Evolutionary conservation across 1,284 basidiomycete genomes (phyloP).

Genomic region (Apiotrichum domesticum): DNA sequence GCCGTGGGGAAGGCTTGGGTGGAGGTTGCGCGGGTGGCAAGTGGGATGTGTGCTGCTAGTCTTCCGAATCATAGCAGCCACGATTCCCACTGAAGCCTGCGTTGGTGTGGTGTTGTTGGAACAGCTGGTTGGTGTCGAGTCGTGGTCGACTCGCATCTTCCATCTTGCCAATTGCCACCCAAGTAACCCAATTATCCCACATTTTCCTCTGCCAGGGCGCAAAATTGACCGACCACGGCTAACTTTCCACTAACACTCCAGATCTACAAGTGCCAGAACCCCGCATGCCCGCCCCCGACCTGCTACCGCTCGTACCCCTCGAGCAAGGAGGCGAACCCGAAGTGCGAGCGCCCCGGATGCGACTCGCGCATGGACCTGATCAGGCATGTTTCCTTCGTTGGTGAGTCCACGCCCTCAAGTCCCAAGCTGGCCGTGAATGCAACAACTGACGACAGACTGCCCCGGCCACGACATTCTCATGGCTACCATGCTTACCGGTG

Average conservation of each 20-base stretch:
- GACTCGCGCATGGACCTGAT: slow-evolving; percentile 83
- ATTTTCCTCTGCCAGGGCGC: no score
- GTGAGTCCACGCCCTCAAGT: background rate
- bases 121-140: no score
- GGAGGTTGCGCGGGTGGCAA: no score
- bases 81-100: no score
- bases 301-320: slow-evolving; percentile 92
- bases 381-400: slow-evolving; percentile 92
- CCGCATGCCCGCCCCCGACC: slow-evolving; percentile 83
- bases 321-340: slow-evolving; percentile 87
- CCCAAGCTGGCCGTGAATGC: background rate
- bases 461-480: slow-evolving; percentile 90
- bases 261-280: slow-evolving; percentile 98
- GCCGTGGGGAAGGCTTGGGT: background rate
- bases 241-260: slow-evolving; percentile 36
- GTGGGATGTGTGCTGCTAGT: no score
- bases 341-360: slow-evolving; percentile 89
- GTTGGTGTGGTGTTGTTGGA: no score
- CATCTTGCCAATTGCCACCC: no score
- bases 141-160: no score
- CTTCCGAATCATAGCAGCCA: no score
- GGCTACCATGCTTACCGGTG: slow-evolving; percentile 99
- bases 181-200: no score
- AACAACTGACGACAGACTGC: slow-evolving; percentile 33
- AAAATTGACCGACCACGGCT: no score